A percentile compares a stretch with the other conserved stretches of the same genome.
These are phyloP conservation scores for Rusavskia elegans DNA, from an alignment of 495 filamentous ascomycete genomes.

Conservation along the genomic window DNA sequence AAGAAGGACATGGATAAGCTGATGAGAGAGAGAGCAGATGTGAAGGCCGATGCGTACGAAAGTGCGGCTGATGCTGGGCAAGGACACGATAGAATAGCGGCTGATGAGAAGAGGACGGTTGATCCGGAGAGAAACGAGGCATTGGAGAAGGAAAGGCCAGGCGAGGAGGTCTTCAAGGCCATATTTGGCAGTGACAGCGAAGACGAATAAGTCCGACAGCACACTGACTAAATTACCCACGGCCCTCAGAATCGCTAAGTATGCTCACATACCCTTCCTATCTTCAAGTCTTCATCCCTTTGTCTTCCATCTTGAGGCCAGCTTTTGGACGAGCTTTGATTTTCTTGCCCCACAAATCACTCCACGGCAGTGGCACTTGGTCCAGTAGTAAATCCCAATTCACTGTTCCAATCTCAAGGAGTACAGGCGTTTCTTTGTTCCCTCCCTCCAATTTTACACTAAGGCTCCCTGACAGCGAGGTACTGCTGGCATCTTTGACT, in stretches of 20 bases:
- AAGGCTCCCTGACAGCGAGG: too few relatives aligned
- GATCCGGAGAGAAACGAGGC: slow-evolving; percentile 77
- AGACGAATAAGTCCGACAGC: slow-evolving; percentile 36
- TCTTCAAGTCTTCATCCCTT: not conserved
- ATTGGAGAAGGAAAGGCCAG: slow-evolving; percentile 62
- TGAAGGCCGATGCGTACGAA: not conserved
- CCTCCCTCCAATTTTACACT: too few relatives aligned
- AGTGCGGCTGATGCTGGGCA: slow-evolving; percentile 3
- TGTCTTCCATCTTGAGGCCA: too few relatives aligned
- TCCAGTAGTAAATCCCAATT: too few relatives aligned
- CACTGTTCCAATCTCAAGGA: too few relatives aligned
- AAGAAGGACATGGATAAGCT: slow-evolving; percentile 37
- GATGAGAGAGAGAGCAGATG: slow-evolving; percentile 25
- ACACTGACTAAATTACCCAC: not conserved
- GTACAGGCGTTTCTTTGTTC: too few relatives aligned
- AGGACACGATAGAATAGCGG: slow-evolving; percentile 3
- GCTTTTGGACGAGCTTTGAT: too few relatives aligned
- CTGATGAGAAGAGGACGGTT: slow-evolving; percentile 26
- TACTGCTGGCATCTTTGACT: too few relatives aligned
- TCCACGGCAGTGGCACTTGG: too few relatives aligned
- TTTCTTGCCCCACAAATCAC: too few relatives aligned
- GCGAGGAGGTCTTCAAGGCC: slow-evolving; percentile 81
- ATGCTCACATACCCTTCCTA: not conserved
- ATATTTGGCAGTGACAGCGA: slow-evolving; percentile 85
- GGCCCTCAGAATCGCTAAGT: not conserved